phyloP scores from a whole-genome alignment of 2,329 filamentous ascomycete species.

The Rugonectria rugulosa region DNA sequence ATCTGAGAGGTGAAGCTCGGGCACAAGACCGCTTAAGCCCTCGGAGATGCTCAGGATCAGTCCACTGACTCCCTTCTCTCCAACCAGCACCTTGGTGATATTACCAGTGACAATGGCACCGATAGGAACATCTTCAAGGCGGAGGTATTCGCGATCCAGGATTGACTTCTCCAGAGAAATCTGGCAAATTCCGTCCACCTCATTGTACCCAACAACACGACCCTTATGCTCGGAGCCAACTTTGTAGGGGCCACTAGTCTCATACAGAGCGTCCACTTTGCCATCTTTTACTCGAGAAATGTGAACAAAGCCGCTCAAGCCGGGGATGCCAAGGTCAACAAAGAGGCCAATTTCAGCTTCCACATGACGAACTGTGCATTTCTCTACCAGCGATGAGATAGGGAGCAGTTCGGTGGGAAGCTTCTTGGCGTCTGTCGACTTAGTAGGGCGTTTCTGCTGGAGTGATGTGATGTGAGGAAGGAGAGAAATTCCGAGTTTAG shows the following conservation, averaged over 20 bases:
- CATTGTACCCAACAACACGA: constrained; percentile 85
- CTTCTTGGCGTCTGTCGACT: constrained; percentile 48
- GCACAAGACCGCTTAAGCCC: constrained; percentile 86
- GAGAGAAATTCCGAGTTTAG: constrained; percentile 87
- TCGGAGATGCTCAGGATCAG: constrained; percentile 86
- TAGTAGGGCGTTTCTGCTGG: constrained; percentile 49
- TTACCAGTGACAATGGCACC: constrained; percentile 83
- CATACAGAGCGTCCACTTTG: constrained; percentile 83
- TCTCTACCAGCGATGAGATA: constrained; percentile 78
- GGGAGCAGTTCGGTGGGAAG: constrained; percentile 67
- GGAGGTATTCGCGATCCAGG: constrained; percentile 86
- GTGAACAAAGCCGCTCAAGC: constrained; percentile 87
- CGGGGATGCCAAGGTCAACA: constrained; percentile 69
- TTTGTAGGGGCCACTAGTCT: constrained; percentile 79
- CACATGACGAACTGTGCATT: constrained; percentile 81
- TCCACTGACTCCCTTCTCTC: constrained; percentile 78
- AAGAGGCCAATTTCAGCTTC: constrained; percentile 84
- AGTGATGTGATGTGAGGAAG: constrained; percentile 83
- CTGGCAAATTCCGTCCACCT: constrained; percentile 84
- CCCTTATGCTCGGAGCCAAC: constrained; percentile 80
- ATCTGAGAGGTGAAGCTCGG: constrained; percentile 89
- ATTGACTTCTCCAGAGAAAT: constrained; percentile 84
- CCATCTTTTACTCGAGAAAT: constrained; percentile 92
- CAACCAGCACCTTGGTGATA: constrained; percentile 84
- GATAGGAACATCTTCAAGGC: constrained; percentile 87